phyloP scores from a whole-genome alignment of 2,329 filamentous ascomycete species.

The Claviceps paspali region DNA sequence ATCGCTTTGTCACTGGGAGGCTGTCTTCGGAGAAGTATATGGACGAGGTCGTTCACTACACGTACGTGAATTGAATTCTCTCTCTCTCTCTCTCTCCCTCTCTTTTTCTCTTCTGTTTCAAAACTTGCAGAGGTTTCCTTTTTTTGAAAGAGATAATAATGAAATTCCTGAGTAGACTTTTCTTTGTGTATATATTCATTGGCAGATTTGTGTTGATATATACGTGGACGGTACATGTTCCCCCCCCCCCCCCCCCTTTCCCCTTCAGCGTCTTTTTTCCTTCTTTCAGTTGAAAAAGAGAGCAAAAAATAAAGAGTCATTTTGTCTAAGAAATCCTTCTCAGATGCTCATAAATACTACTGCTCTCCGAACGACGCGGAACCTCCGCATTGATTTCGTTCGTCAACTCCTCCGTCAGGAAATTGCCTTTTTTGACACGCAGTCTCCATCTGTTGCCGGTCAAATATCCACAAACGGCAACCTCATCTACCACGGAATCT shows the following conservation, averaged over 20 bases:
- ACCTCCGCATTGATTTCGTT: conserved; percentile 23
- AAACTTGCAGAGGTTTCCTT: too few relatives aligned
- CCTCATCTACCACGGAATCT: conserved; percentile 27
- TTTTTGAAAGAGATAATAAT: too few relatives aligned
- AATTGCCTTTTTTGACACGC: conserved; percentile 37
- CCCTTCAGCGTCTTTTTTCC: background rate
- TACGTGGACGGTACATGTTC: conserved; percentile 18
- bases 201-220: conserved; percentile 27
- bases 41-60: conserved; percentile 28
- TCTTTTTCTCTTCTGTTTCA: too few relatives aligned
- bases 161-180: conserved; percentile 9
- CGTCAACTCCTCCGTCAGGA: conserved; percentile 31
- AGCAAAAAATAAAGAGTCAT: too few relatives aligned
- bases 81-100: background rate
- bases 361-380: conserved; percentile 22
- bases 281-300: too few relatives aligned
- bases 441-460: conserved; percentile 26
- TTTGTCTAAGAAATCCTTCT: too few relatives aligned
- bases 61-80: conserved; percentile 12
- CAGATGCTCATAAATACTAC: conserved; percentile 22
- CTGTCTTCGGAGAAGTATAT: conserved; percentile 31
- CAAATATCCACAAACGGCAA: conserved; percentile 34
- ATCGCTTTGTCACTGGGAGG: conserved; percentile 33
- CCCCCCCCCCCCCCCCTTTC: background rate
- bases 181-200: conserved; percentile 42